Base-by-base conservation (phyloP, 768 basidiomycete species). In the Strobilomyces echinocephalus region DNA sequence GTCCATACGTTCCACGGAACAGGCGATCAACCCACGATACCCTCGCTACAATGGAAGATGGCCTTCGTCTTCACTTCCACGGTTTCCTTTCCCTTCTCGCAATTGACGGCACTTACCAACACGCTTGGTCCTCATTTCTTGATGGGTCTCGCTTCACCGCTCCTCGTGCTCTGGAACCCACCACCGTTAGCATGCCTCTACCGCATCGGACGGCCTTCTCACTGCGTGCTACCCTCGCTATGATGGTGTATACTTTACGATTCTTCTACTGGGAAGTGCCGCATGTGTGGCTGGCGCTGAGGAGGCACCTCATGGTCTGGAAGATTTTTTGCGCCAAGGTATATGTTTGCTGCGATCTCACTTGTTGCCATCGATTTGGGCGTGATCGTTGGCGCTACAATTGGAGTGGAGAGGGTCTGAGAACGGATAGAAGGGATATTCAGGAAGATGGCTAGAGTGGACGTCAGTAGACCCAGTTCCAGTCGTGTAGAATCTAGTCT, bases 241-340 rank as follows among this genome's bases (percentile, higher is more conserved):
- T 86, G n/a, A 80, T 84, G 76, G 68, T 82, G 3, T 94, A n/a
- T n/a, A 94, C 63, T 88, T 85, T 66, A 69, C 78, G 7, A 62
- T 73, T 5, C 63, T 94, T 21, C 69, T 91, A 2, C 63, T 94
- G 5, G 85, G 88, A 5, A 80, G 83, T 15, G 85, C 91, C 4
- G 68, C 82, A 7, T 83, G 83, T 52, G 84, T 91, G 0, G 88
- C 91, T 8, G 79, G n/a, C 84, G 60, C 70, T 95, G 48, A 71
- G 93, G 58, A 68, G 93, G 42, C 94, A 97, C 67, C 69, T 97
- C 58, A 97, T 97, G 94, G 94, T 97, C 21, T 99, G 97, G 97
- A 97, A 98, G 72, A 86, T 98, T 4, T n/a, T 99, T 97, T 63
- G 95, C 95, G 35, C 97, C 97, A 57, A 73, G 95, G 57, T 97